Base-by-base conservation (phyloP, 768 basidiomycete species). In the Termitomyces sp. region DNA sequence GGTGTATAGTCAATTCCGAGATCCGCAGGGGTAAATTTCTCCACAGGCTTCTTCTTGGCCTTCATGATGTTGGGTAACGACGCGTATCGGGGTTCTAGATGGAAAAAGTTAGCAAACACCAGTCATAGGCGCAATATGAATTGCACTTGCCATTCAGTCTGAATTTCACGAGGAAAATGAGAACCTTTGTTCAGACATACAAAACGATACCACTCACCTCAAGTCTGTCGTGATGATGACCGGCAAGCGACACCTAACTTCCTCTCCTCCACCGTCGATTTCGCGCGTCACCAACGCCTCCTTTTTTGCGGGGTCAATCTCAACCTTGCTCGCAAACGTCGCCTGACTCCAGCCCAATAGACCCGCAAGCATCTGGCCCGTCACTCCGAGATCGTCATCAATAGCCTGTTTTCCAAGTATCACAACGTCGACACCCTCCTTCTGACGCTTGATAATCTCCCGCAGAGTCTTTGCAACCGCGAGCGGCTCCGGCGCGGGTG, bases 331-430 rank as follows among this genome's bases (percentile, higher is more conserved):
- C 56, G 95, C 97, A 73, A 93, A 98, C 65, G 94, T 96, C 45
- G 93, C 97, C 76, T 98, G 96, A 11, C 89, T 84, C 91, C 95
- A 97, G 18, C 86, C 88, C 68, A 98, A 75, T 69, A 98, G 77
- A 1, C 94, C 96, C 18, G 96, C 96, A 32, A 98, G 82, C 93
- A 98, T 98, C 73, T 97, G 96, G 0, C 96, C 96, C 13, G 96
- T 98, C 78, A 95, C 89, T 5, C 93, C 92, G 7, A 92, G 82
- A 72, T 99, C 97, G 68, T 96, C 96, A 76, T 99, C 97, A 67
- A 99, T 99, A 15, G 96, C 90, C 74, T 99, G 97, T 77, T 99
- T 99, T 3, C 97, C 97, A 76, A 98, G 81, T 58, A 99, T 95
- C 42, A 99, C 91, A 59, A 98, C 66, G 68, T 98, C 96, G 9